phyloP scores from a whole-genome alignment of 225 moss, liverwort and hornwort species.

The Anthoceros angustus region DNA sequence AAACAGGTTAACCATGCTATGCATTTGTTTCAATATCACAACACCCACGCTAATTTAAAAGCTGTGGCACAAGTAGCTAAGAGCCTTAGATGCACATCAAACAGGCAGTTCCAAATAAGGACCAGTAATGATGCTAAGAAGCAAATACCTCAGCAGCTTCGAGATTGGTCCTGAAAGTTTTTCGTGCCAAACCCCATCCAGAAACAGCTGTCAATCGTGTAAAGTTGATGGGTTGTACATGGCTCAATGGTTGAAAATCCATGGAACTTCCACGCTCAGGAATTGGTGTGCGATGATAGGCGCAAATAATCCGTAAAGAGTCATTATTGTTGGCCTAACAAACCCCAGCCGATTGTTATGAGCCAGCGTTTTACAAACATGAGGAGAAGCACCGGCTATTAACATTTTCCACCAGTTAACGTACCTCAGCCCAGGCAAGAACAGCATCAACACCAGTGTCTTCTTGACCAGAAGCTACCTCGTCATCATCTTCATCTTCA shows the following conservation, averaged over 20 bases:
- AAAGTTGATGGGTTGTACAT: slow-evolving; percentile 52
- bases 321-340: slow-evolving; percentile 80
- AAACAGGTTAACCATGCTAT: not conserved
- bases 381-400: no score
- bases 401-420: not conserved
- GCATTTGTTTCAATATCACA: no score
- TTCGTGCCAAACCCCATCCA: slow-evolving; percentile 30
- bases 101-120: not conserved
- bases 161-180: slow-evolving; percentile 50
- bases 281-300: slow-evolving; percentile 58
- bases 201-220: slow-evolving; percentile 28
- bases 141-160: slow-evolving; percentile 14
- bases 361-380: no score
- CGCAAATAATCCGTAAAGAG: slow-evolving; percentile 68
- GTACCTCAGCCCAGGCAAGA: slow-evolving; percentile 86
- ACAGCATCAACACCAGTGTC: slow-evolving; percentile 68
- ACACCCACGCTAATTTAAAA: no score
- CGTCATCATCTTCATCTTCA: slow-evolving; percentile 69
- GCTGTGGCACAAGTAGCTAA: no score
- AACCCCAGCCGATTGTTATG: not conserved
- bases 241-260: slow-evolving; percentile 65
- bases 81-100: not conserved
- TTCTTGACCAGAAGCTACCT: slow-evolving; percentile 47
- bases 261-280: slow-evolving; percentile 42
- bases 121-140: not conserved